phyloP scores from a whole-genome alignment of 202 grass and related monocot species.

The Sporobolus alterniflorus region DNA sequence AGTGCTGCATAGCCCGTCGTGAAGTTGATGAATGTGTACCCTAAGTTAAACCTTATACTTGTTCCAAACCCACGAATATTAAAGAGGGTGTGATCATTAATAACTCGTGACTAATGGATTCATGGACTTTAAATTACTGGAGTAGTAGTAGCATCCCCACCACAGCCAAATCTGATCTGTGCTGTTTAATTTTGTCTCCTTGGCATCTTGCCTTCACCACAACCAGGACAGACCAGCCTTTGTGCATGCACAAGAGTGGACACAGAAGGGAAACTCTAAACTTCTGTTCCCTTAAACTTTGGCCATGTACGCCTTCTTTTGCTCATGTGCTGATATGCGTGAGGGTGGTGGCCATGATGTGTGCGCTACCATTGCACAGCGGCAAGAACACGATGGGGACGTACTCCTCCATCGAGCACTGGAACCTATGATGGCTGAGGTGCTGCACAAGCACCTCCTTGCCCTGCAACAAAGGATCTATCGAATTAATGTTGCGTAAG shows the following conservation, averaged over 20 bases:
- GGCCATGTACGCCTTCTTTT: background rate
- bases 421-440: constrained; percentile 40
- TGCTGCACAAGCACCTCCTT: constrained; percentile 33
- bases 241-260: background rate
- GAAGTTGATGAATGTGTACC: constrained; percentile 83
- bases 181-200: background rate
- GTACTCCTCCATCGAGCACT: constrained; percentile 50
- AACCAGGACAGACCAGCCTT: background rate
- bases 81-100: too few species aligned
- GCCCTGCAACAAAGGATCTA: constrained; percentile 54
- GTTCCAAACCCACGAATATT: background rate
- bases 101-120: too few species aligned
- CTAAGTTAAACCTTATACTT: constrained; percentile 42
- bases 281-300: background rate
- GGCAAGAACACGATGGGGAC: constrained; percentile 61
- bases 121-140: too few species aligned
- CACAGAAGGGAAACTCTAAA: background rate
- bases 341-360: background rate
- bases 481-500: too few species aligned
- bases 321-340: constrained; percentile 4
- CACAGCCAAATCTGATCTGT: background rate
- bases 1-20: constrained; percentile 44
- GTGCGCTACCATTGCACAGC: constrained; percentile 48
- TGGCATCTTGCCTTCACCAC: background rate
- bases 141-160: too few species aligned